These are phyloP conservation scores for Ophiognomonia clavigignenti-juglandacearum DNA, from an alignment of 2,329 filamentous ascomycete species.

Conservation along the genomic window DNA sequence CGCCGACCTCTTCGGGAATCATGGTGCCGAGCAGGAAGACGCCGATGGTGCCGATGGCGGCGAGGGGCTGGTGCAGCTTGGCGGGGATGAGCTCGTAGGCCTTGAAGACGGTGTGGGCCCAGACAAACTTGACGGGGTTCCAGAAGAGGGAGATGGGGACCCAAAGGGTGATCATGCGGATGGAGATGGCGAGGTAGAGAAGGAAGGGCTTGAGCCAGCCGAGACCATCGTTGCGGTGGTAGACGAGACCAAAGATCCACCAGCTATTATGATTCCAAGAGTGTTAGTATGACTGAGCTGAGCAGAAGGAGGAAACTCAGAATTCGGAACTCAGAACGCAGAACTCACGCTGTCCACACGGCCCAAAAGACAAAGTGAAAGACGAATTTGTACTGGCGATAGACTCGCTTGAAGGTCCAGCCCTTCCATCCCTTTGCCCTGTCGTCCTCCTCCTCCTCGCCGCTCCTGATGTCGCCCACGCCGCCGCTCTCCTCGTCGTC, in stretches of 20 bases:
- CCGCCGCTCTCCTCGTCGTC: conserved; percentile 28
- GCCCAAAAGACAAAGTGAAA: conserved; percentile 40
- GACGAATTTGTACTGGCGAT: conserved; percentile 37
- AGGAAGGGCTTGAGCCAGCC: conserved; percentile 86
- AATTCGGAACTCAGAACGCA: too few relatives aligned
- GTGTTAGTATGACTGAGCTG: conserved; percentile 8
- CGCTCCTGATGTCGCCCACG: conserved; percentile 32
- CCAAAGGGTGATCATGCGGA: conserved; percentile 71
- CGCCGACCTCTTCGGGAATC: conserved; percentile 61
- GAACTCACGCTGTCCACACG: conserved; percentile 30
- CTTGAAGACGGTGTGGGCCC: conserved; percentile 59
- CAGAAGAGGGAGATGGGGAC: conserved; percentile 64
- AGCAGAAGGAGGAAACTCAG: conserved; percentile 13
- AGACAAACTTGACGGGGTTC: conserved; percentile 61
- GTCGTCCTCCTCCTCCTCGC: conserved; percentile 19
- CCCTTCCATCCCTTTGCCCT: conserved; percentile 20
- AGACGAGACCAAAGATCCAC: conserved; percentile 72
- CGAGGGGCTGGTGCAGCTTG: conserved; percentile 58
- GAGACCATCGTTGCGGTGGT: conserved; percentile 63
- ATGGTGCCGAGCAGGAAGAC: conserved; percentile 78
- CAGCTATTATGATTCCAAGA: conserved; percentile 43
- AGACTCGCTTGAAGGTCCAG: conserved; percentile 30
- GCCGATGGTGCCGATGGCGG: conserved; percentile 58
- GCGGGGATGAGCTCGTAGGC: conserved; percentile 61
- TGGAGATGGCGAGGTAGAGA: conserved; percentile 67